Base-by-base conservation (phyloP, 257 asterid genomes). In the Salvia miltiorrhiza region DNA sequence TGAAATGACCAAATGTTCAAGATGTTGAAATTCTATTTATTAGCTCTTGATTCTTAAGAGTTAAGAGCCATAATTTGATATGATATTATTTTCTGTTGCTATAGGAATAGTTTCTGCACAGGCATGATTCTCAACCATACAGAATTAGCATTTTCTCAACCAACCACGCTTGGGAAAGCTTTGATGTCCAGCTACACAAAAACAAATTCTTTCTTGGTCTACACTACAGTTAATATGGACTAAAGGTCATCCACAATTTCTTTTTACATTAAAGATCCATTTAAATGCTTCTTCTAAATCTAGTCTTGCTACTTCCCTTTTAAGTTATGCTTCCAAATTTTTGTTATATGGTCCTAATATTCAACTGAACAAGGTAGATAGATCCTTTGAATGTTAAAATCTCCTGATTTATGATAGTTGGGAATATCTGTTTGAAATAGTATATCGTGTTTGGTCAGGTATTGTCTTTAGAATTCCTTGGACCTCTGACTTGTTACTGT, bases 111-210 rank as follows among this genome's bases (percentile, higher is more conserved):
- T 73, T 92, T 90, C 76, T 77, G 86, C 76, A 26, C 64, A 0
- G 90, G 67, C 71, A 26, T 65, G 73, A 54, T 35, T 73, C 90
- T 88, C 4, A 47, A 77, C 35, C 78, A 21, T 10, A 57, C 75
- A 1, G 76, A 82, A 63, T 59, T 90, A 48, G 97, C 97, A 12
- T 85, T 83, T 80, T 86, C 98, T 73, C 89, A 85, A 73, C 96
- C 97, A 55, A 87, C 94, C 24, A 82, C 89, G 56, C 80, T 69
- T 16, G 94, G 95, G 45, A 83, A 68, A 78, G 85, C 86, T 13
- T 66, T 92, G 72, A 76, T 88, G 49, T 86, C 85, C 77, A 79
- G 83, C 78, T 89, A 92, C 67, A 78, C 89, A 10, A 72, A 77
- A 55, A 73, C 84, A 60, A 61, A 60, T 63, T 78, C 86, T 28